Conservation (phyloP, 2,329 filamentous ascomycete genomes). For the Neurospora sp. region DNA sequence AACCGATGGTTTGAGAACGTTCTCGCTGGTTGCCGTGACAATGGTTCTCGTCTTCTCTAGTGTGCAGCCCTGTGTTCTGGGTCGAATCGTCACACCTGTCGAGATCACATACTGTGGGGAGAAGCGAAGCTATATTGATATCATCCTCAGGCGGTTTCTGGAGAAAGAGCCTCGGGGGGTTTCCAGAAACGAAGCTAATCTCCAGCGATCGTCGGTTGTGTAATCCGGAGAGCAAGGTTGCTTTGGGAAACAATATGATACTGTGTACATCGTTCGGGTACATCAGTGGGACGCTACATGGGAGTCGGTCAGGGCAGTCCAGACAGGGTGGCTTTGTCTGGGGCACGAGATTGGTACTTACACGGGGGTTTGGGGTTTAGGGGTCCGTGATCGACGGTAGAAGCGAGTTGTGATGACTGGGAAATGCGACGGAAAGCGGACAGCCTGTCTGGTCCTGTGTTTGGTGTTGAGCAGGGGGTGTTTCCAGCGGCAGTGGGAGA, state of each 20-base stretch:
- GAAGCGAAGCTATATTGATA: conserved; percentile 6
- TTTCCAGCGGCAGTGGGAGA: neutral
- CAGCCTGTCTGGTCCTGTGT: conserved; percentile 18
- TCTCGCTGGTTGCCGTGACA: neutral
- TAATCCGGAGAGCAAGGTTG: conserved; percentile 1
- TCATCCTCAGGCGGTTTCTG: conserved; percentile 10
- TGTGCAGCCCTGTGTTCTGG: neutral
- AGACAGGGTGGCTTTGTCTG: conserved; percentile 5
- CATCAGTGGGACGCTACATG: neutral
- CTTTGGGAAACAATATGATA: conserved; percentile 2
- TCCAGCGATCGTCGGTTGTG: conserved; percentile 17
- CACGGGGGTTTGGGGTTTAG: conserved; percentile 8
- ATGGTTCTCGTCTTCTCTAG: neutral
- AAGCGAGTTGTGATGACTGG: conserved; percentile 18
- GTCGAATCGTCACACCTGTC: neutral
- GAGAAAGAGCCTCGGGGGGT: conserved; percentile 13
- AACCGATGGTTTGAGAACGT: neutral
- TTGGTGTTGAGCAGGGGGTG: conserved; percentile 16
- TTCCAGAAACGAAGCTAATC: conserved; percentile 25
- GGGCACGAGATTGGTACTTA: conserved; percentile 6
- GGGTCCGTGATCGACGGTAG: conserved; percentile 19
- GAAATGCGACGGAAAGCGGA: conserved; percentile 16
- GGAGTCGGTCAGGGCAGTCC: conserved; percentile 1
- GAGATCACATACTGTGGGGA: neutral
- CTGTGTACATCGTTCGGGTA: neutral